Conservation (phyloP, 2,329 filamentous ascomycete species). For the Fusarium bactridioides region DNA sequence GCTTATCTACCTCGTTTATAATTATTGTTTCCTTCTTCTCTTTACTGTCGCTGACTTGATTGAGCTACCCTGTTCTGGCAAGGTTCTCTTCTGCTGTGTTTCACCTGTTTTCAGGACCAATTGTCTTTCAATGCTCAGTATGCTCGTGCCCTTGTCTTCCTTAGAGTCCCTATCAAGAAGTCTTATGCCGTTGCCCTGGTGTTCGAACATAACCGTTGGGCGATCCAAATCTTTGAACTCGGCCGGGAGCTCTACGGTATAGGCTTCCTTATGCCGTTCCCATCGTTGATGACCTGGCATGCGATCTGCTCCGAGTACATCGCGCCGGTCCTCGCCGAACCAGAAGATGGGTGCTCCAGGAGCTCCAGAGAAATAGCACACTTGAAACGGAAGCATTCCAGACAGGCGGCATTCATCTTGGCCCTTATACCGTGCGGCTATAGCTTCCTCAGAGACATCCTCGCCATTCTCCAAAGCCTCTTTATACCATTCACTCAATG, state of each 20-base stretch:
- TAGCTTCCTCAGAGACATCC: slow-evolving; percentile 25
- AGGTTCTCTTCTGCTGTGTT: neutral
- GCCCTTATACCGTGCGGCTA: slow-evolving; percentile 24
- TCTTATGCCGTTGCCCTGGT: slow-evolving; percentile 5
- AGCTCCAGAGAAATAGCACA: slow-evolving; percentile 35
- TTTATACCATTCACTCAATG: slow-evolving; percentile 7
- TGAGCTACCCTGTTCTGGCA: neutral
- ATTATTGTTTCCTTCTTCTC: neutral
- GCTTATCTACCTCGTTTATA: neutral
- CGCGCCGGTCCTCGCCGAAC: slow-evolving; percentile 40
- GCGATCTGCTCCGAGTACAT: slow-evolving; percentile 39
- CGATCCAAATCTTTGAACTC: slow-evolving; percentile 9
- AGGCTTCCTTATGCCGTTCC: slow-evolving; percentile 29
- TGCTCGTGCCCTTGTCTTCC: slow-evolving; percentile 20
- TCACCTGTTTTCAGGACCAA: slow-evolving; percentile 16
- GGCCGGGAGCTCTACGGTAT: neutral
- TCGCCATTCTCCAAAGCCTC: slow-evolving; percentile 10
- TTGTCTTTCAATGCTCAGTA: slow-evolving; percentile 18
- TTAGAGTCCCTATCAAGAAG: slow-evolving; percentile 28
- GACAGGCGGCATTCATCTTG: slow-evolving; percentile 31
- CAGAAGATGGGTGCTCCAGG: slow-evolving; percentile 29
- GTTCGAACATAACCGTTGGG: slow-evolving; percentile 29
- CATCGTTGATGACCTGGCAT: slow-evolving; percentile 40
- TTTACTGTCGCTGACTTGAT: neutral
- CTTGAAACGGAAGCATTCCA: slow-evolving; percentile 39